These are phyloP conservation scores for Neurospora crassa DNA, from an alignment of 2,329 filamentous ascomycete genomes.

Conservation along the genomic window DNA sequence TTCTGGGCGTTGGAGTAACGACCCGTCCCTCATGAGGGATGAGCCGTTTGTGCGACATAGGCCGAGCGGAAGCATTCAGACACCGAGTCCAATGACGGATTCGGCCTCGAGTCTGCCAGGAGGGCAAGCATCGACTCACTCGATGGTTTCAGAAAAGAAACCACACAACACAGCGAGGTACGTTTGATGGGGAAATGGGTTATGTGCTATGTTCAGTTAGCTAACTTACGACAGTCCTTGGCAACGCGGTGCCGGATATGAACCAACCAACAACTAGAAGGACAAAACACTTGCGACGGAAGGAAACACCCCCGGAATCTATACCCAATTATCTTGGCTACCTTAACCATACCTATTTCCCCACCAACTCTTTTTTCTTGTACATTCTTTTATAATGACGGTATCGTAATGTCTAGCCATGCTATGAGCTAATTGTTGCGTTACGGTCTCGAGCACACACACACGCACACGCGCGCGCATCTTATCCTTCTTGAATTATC, in stretches of 20 bases:
- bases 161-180: neutral
- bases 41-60: neutral
- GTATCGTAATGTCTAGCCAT: neutral
- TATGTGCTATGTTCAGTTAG: neutral
- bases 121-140: neutral
- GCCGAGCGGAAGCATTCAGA: neutral
- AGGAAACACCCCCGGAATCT: neutral
- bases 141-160: neutral
- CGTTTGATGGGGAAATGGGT: neutral
- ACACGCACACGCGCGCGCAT: neutral
- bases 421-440: neutral
- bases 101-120: neutral
- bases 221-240: neutral
- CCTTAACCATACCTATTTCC: neutral
- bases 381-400: neutral
- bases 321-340: neutral
- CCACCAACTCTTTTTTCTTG: neutral
- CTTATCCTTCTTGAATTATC: neutral
- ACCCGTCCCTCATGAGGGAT: neutral
- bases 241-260: neutral
- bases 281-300: neutral
- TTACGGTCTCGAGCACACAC: neutral
- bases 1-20: neutral
- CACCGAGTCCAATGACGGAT: neutral
- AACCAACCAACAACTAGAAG: neutral